Percentiles rank a stretch among this genome's conserved stretches.
These are phyloP conservation scores for Simmondsia chinensis DNA, from an alignment of 148 eudicot species.

Conservation along the genomic window DNA sequence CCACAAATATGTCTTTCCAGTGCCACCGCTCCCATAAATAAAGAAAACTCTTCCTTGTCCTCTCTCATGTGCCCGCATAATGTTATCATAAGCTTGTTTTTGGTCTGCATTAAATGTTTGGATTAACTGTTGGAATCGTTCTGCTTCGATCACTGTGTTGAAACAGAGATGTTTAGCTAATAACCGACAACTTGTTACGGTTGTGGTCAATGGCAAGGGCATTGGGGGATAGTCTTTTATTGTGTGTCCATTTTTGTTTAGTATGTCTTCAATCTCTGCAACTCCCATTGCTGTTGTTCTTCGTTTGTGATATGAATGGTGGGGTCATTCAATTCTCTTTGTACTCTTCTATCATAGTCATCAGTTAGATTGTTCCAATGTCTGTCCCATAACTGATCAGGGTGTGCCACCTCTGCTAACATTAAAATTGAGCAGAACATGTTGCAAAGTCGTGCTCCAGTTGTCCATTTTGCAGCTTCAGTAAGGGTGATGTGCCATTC, in stretches of 20 bases:
- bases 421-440: not conserved
- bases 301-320: too few species aligned
- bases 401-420: slow-evolving; percentile 1
- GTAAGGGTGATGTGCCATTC: slow-evolving; percentile 1
- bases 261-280: too few species aligned
- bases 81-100: not conserved
- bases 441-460: not conserved
- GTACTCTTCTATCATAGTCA: not conserved
- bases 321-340: not conserved
- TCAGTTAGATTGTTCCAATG: not conserved
- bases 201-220: too few species aligned
- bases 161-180: too few species aligned
- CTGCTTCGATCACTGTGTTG: not conserved
- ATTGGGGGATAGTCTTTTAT: too few species aligned
- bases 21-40: not conserved
- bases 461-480: not conserved
- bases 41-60: not conserved
- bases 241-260: too few species aligned
- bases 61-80: not conserved
- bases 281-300: too few species aligned
- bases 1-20: not conserved
- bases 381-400: not conserved
- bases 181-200: too few species aligned
- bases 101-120: not conserved
- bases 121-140: not conserved